Percentiles rank a stretch among this genome's conserved stretches.
Conservation (phyloP, 179 eudicot genomes). For the Silene vulgaris region DNA sequence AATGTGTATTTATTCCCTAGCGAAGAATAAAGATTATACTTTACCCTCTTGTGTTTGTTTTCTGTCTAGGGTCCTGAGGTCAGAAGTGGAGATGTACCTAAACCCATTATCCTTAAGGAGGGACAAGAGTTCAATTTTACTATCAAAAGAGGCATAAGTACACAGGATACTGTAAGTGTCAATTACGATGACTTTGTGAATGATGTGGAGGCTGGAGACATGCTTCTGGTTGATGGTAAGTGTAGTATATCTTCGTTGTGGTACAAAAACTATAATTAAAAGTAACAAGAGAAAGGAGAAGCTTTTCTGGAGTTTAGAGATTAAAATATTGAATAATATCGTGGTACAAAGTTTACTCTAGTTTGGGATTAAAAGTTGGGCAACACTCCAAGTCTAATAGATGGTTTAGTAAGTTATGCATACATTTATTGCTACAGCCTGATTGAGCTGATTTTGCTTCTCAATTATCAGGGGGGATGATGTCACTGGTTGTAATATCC, state of each 20-base stretch:
- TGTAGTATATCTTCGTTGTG: background rate
- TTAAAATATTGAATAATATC: background rate
- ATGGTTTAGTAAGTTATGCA: constrained; percentile 1
- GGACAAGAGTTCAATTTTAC: constrained; percentile 94
- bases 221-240: constrained; percentile 88
- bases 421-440: background rate
- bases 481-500: constrained; percentile 77
- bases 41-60: constrained; percentile 6
- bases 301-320: background rate
- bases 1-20: constrained; percentile 10
- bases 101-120: constrained; percentile 70
- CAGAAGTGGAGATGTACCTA: constrained; percentile 94
- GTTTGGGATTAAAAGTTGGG: constrained; percentile 11
- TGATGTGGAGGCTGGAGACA: constrained; percentile 87
- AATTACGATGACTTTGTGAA: constrained; percentile 93
- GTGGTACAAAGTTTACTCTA: background rate
- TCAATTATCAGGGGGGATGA: constrained; percentile 74
- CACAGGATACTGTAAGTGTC: constrained; percentile 79
- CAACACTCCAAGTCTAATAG: background rate
- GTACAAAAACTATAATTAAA: background rate
- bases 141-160: constrained; percentile 79
- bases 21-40: constrained; percentile 1
- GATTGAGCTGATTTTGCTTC: constrained; percentile 15
- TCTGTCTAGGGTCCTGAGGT: constrained; percentile 92
- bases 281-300: background rate